Base-by-base conservation (phyloP, 169 alveolate species). In the Cyclospora cayetanensis region DNA sequence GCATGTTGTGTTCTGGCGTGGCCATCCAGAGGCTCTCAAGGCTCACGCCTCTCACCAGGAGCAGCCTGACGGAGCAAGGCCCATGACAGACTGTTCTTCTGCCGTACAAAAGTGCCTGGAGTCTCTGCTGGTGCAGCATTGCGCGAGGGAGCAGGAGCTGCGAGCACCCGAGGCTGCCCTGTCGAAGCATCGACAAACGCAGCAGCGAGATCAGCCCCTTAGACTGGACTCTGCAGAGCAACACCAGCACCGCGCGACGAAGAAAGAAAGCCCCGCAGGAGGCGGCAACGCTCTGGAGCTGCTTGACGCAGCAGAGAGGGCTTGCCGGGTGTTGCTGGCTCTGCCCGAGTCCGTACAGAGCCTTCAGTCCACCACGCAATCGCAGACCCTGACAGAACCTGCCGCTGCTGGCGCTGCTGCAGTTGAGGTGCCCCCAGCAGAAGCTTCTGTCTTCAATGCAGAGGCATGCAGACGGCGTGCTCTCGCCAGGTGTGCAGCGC, bases 401-500 rank as follows among this genome's bases (percentile, higher is more conserved):
- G 27, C 80, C 37, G 80, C 60, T 46, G 1, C 20, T 22, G 60
- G 20, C 60, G 60, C 60, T 22, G 20, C n/a, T n/a, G n/a, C n/a
- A 46, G 60, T 46, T 12, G 60, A 46, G 20, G 60, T 46, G 20
- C 60, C 27, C 74, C 18, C 25, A 2, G 20, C 63, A 18, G 85
- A 43, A 4, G 85, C 85, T 31, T 37, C 39, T 35, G 85, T 27
- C 29, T 74, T 39, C 42, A 65, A 74, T 41, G 85, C 85, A n/a
- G 85, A 74, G 55, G 12, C 42, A 42, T 74, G n/a, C 63, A 74
- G 85, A 27, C 34, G 85, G 5, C 29, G 39, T 22, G 29, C 27
- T 29, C 85, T 74, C 42, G 55, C 85, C 65, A 74, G 55, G 85
- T 74, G n/a, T 3, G 79, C n/a, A n/a, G n/a, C n/a, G n/a, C n/a